Evolutionary conservation across 2,329 filamentous ascomycete species (phyloP).

Genomic region (Trichoderma simmonsii): DNA sequence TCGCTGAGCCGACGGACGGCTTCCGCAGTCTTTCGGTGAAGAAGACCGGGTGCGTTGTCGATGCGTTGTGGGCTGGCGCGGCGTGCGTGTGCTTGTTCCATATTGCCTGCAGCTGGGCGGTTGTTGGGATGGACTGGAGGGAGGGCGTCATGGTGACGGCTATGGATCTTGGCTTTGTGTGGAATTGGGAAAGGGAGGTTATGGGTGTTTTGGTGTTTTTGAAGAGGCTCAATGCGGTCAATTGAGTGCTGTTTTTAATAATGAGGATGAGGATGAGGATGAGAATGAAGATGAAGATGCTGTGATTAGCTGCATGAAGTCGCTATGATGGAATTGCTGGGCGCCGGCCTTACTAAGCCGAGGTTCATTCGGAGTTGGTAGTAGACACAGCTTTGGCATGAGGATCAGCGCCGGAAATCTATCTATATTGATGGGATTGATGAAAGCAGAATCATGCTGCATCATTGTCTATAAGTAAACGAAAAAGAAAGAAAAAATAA

Average conservation of each 20-base stretch:
- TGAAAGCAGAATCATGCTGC: neutral
- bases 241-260: neutral
- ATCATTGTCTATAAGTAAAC: neutral
- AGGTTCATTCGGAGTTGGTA: neutral
- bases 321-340: conserved; percentile 11
- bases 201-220: too few relatives aligned
- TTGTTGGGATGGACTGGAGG: neutral
- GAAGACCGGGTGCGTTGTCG: conserved; percentile 70
- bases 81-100: conserved; percentile 29
- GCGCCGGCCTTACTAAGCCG: conserved; percentile 18
- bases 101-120: conserved; percentile 24
- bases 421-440: neutral
- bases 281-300: neutral
- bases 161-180: neutral
- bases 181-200: too few relatives aligned
- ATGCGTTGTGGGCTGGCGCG: conserved; percentile 47
- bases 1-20: conserved; percentile 41
- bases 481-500: neutral
- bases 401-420: neutral
- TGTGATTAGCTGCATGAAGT: neutral
- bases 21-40: conserved; percentile 64
- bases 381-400: neutral
- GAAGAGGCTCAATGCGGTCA: neutral
- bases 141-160: neutral
- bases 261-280: neutral